Percentiles rank a stretch among this genome's conserved stretches.
Evolutionary conservation across 2,329 filamentous ascomycete species (phyloP).

Genomic region (Xylariaceae sp.): DNA sequence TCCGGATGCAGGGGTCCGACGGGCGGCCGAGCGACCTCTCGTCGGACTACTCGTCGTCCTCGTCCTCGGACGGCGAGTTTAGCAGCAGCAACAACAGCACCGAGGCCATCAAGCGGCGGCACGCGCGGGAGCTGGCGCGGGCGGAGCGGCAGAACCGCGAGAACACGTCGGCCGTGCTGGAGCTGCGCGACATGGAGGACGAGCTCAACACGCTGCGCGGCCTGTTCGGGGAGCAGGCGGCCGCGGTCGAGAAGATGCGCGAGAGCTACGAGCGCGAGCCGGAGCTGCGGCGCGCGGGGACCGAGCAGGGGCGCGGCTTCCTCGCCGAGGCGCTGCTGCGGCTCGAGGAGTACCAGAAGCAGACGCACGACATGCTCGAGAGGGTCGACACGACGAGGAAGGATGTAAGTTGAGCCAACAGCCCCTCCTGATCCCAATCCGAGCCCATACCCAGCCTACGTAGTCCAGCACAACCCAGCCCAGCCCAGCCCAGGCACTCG

Average conservation of each 20-base stretch:
- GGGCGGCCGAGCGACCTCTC: slow-evolving; percentile 37
- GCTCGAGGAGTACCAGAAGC: slow-evolving; percentile 47
- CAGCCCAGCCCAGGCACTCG: too few relatives aligned
- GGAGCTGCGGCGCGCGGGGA: slow-evolving; percentile 34
- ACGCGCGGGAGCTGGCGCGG: slow-evolving; percentile 30
- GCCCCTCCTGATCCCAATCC: background rate
- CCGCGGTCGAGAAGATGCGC: slow-evolving; percentile 41
- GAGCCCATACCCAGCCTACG: too few relatives aligned
- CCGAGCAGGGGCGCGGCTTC: slow-evolving; percentile 41
- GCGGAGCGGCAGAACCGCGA: slow-evolving; percentile 53
- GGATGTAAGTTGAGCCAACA: slow-evolving; percentile 32
- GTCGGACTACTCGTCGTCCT: slow-evolving; percentile 23
- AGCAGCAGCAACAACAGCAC: slow-evolving; percentile 31
- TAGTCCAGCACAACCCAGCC: too few relatives aligned
- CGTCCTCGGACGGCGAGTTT: slow-evolving; percentile 35
- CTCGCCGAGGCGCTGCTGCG: slow-evolving; percentile 44
- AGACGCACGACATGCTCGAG: slow-evolving; percentile 49
- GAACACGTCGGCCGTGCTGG: slow-evolving; percentile 54
- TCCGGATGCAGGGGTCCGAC: slow-evolving; percentile 48
- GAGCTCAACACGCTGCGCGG: slow-evolving; percentile 50
- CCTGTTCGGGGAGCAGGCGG: slow-evolving; percentile 50
- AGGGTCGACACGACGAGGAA: slow-evolving; percentile 51
- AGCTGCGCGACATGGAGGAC: slow-evolving; percentile 57
- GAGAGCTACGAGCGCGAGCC: slow-evolving; percentile 31
- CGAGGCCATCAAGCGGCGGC: slow-evolving; percentile 34